These are phyloP conservation scores for Nitzschia palea DNA, from an alignment of 108 stramenopile genomes.

Conservation along the genomic window DNA sequence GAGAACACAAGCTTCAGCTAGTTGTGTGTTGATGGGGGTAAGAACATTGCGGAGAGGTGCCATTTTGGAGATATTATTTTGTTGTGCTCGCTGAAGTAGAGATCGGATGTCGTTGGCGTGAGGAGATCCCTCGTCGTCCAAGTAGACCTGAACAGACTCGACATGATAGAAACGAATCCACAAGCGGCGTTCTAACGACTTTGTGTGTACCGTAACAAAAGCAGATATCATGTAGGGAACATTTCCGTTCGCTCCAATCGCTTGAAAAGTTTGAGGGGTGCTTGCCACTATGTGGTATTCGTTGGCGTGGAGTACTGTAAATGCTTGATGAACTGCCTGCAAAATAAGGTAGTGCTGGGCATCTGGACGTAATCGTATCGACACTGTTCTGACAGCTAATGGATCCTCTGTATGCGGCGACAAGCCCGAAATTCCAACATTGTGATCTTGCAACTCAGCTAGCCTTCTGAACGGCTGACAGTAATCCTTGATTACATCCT, in stretches of 20 bases:
- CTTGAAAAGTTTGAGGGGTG: slow-evolving; percentile 27
- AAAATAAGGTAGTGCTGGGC: slow-evolving; percentile 19
- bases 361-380: slow-evolving; percentile 33
- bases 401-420: slow-evolving; percentile 19
- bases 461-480: slow-evolving; percentile 23
- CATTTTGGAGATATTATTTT: background rate
- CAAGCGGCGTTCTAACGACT: slow-evolving; percentile 19
- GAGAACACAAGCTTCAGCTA: slow-evolving; percentile 29
- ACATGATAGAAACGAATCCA: slow-evolving; percentile 23
- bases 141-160: background rate
- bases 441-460: slow-evolving; percentile 19
- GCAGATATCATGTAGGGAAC: slow-evolving; percentile 16
- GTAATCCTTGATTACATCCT: slow-evolving; percentile 31
- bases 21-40: slow-evolving; percentile 27
- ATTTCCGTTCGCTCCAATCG: slow-evolving; percentile 29
- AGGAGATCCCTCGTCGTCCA: background rate
- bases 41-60: slow-evolving; percentile 3
- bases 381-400: slow-evolving; percentile 22
- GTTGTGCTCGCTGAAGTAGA: background rate
- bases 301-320: slow-evolving; percentile 17
- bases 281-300: slow-evolving; percentile 16
- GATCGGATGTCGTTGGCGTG: background rate
- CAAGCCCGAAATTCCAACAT: slow-evolving; percentile 12
- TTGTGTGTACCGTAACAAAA: background rate
- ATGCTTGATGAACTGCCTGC: slow-evolving; percentile 28